phyloP scores from a whole-genome alignment of 768 basidiomycete species.

The Amanita polypyramis region DNA sequence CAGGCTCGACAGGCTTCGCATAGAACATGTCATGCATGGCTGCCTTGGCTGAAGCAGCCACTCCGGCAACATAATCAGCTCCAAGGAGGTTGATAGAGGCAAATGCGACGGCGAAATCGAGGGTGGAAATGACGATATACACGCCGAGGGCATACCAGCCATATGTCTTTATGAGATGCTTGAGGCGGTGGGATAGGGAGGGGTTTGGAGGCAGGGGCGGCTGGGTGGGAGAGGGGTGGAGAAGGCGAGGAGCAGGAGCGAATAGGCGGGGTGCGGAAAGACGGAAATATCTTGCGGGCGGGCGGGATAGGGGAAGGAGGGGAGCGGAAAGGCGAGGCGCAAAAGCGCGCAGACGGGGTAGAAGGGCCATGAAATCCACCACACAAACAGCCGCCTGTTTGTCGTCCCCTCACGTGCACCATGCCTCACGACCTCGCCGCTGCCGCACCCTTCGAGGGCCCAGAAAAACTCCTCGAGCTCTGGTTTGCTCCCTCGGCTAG shows the following conservation, averaged over 20 bases:
- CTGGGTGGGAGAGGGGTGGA: slow-evolving; percentile 5
- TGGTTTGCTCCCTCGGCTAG: slow-evolving; percentile 86
- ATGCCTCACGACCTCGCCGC: slow-evolving; percentile 20
- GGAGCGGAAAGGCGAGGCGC: not conserved
- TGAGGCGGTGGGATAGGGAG: slow-evolving; percentile 60
- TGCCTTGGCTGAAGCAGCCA: slow-evolving; percentile 49
- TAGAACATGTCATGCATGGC: slow-evolving; percentile 32
- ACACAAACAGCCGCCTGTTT: not conserved
- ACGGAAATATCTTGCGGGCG: not conserved
- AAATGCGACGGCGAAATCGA: slow-evolving; percentile 85
- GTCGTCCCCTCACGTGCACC: not conserved
- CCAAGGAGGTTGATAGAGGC: slow-evolving; percentile 79
- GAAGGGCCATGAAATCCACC: not conserved
- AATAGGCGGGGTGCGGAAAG: slow-evolving; percentile 7
- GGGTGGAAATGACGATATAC: slow-evolving; percentile 58
- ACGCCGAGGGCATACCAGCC: slow-evolving; percentile 95
- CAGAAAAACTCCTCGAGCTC: slow-evolving; percentile 92
- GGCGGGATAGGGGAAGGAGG: slow-evolving; percentile 16
- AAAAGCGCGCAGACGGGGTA: slow-evolving; percentile 2
- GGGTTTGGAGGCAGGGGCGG: slow-evolving; percentile 32
- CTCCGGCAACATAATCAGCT: slow-evolving; percentile 75
- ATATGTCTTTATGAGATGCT: slow-evolving; percentile 80
- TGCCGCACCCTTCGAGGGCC: slow-evolving; percentile 74
- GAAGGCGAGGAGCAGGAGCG: slow-evolving; percentile 8
- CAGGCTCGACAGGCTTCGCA: slow-evolving; percentile 53